A percentile compares a stretch with the other conserved stretches of the same genome.
Conservation (phyloP, 208 protist species). For the Novymonas esmeraldas region DNA sequence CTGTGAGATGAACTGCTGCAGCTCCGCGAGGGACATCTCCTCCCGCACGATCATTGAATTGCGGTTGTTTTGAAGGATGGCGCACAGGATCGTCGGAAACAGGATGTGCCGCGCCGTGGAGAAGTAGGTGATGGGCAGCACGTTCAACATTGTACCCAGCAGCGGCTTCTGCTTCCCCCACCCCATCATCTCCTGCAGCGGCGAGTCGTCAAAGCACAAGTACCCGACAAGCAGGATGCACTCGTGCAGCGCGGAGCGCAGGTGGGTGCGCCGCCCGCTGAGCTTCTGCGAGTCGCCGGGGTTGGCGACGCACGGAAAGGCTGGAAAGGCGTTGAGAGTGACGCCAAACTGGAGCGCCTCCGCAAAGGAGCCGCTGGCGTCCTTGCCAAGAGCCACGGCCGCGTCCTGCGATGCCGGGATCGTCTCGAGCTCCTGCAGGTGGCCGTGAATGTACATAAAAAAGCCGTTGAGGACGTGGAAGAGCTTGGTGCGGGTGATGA, state of each 20-base stretch:
- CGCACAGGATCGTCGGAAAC: constrained; percentile 73
- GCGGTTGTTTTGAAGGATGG: constrained; percentile 49
- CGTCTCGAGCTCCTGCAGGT: constrained; percentile 59
- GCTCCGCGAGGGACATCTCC: constrained; percentile 72
- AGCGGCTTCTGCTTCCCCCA: constrained; percentile 80
- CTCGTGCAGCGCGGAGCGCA: constrained; percentile 84
- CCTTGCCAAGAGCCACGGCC: constrained; percentile 2
- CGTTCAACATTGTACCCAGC: constrained; percentile 58
- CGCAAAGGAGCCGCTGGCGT: constrained; percentile 42
- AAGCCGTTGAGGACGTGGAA: constrained; percentile 77
- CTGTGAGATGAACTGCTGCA: constrained; percentile 63
- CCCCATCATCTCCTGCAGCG: constrained; percentile 79
- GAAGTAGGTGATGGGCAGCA: constrained; percentile 85
- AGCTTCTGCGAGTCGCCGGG: constrained; percentile 22
- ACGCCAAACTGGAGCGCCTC: constrained; percentile 78
- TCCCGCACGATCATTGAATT: constrained; percentile 62
- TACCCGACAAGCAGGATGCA: constrained; percentile 82
- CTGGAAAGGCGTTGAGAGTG: constrained; percentile 53
- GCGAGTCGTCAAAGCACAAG: constrained; percentile 73
- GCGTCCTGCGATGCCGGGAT: constrained; percentile 39
- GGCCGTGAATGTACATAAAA: constrained; percentile 64
- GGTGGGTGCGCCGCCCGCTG: constrained; percentile 35
- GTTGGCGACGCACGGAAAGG: constrained; percentile 23
- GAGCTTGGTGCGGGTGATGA: constrained; percentile 74
- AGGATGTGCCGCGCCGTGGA: constrained; percentile 82